Evolutionary conservation across 176 grass and related monocot species (phyloP), one percentile per base, ranked within the genome.

Genomic region (Lolium perenne): DNA sequence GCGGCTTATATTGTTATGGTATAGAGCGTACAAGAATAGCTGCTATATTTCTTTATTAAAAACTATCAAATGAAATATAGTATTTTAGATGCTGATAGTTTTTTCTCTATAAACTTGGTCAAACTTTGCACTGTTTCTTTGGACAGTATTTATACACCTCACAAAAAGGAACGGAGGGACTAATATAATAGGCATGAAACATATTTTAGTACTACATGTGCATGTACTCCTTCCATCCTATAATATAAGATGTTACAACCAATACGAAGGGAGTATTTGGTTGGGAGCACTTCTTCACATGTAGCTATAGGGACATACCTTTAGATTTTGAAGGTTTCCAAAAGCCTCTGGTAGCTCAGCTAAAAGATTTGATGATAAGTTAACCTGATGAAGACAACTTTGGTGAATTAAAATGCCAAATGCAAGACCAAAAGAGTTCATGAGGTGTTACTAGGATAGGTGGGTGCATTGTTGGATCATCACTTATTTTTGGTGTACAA

Each of bases 321-420:
- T 98, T 40, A 98, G 88, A 83, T 94, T 86, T 29, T 35, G 60
- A 55, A 98, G 88, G 79, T 89, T 94, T 73, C 90, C 93, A 67
- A 94, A 48, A 51, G 91, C 80, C 84, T 98, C 90, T 64, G 96
- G 86, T 38, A 98, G 79, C 81, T 90, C 88, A 80, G 78, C 84
- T 83, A 98, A 85, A 66, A 98, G 92, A 92, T 98, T 94, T 59
- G 73, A 92, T 82, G 93, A 94, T 56, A 98, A 70, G 49, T 98
- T 90, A 71, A 98, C 90, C 96, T 98, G 86, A 89, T 80, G 64
- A 38, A 62, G 77, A 57, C 23, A 75, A 79, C 60, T 65, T 83
- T 54, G 46, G 75, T 71, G 67, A 77, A 67, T 35, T 38, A 83
- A 63, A 54, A 64, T 92, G 80, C 56, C 45, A 69, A 51, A 40